Evolutionary conservation across 228 moss, liverwort and hornwort species (phyloP).

Genomic region (Sphagnum fallax): DNA sequence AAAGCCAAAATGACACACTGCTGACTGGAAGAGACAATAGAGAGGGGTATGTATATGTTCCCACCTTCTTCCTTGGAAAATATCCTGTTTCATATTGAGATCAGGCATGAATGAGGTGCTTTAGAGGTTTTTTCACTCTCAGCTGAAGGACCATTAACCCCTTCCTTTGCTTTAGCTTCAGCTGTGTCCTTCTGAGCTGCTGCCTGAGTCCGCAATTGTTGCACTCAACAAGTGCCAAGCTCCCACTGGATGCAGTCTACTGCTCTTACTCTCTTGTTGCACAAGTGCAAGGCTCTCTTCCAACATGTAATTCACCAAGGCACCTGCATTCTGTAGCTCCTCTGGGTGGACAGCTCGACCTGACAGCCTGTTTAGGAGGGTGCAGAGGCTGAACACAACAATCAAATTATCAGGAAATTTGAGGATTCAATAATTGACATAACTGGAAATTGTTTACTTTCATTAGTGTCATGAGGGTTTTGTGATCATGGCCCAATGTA

Average conservation of each 20-base stretch:
- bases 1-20: too few relatives aligned
- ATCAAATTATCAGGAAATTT: too few relatives aligned
- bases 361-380: slow-evolving; percentile 33
- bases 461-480: too few relatives aligned
- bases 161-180: slow-evolving; percentile 24
- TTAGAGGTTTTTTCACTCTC: slow-evolving; percentile 6
- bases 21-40: too few relatives aligned
- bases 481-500: too few relatives aligned
- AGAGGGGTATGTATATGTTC: too few relatives aligned
- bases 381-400: slow-evolving; percentile 41
- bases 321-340: slow-evolving; percentile 37
- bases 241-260: slow-evolving; percentile 44
- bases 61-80: too few relatives aligned
- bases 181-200: slow-evolving; percentile 39
- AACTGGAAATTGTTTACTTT: too few relatives aligned
- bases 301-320: slow-evolving; percentile 25
- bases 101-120: too few relatives aligned
- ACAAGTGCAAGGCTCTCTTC: slow-evolving; percentile 34
- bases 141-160: slow-evolving; percentile 9
- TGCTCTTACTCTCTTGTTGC: slow-evolving; percentile 26
- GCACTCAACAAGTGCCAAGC: slow-evolving; percentile 66
- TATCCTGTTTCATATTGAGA: too few relatives aligned
- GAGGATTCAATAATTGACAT: too few relatives aligned
- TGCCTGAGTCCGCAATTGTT: slow-evolving; percentile 49
- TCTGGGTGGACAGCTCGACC: slow-evolving; percentile 22